Evolutionary conservation across 2,329 filamentous ascomycete species (phyloP).

Genomic region (Grosmannia huntii): DNA sequence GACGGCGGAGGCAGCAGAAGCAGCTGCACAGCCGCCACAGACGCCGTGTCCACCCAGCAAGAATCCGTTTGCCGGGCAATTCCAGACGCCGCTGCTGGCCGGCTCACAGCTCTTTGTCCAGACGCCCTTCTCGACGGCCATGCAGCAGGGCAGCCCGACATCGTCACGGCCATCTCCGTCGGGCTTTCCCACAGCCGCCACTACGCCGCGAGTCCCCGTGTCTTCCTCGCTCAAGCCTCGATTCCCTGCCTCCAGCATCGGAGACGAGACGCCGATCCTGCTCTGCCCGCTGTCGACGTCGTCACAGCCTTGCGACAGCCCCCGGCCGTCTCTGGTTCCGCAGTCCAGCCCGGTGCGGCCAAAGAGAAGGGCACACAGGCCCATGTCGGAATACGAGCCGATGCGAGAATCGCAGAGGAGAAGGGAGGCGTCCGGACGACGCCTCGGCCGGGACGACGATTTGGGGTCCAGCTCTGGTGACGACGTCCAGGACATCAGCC

Average conservation of each 20-base stretch:
- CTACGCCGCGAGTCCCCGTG: conserved; percentile 30
- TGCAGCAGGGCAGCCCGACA: conserved; percentile 38
- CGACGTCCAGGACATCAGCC: conserved; percentile 21
- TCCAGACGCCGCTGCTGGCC: conserved; percentile 21
- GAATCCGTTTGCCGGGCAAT: conserved; percentile 33
- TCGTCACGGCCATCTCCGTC: conserved; percentile 45
- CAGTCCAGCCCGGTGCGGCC: conserved; percentile 4
- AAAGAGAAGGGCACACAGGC: conserved; percentile 14
- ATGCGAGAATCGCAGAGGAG: conserved; percentile 34
- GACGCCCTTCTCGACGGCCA: conserved; percentile 40
- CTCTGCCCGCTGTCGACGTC: conserved; percentile 1
- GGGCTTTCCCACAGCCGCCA: conserved; percentile 27
- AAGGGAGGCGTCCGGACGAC: conserved; percentile 11
- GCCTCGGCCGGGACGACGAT: conserved; percentile 1
- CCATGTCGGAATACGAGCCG: conserved; percentile 29
- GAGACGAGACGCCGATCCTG: neutral
- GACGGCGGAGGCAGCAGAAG: neutral
- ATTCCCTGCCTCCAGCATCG: conserved; percentile 1
- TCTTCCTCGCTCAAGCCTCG: conserved; percentile 39
- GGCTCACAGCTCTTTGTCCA: conserved; percentile 41
- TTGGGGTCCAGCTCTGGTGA: conserved; percentile 14
- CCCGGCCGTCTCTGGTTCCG: neutral
- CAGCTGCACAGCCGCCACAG: conserved; percentile 21
- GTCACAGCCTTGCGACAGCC: conserved; percentile 1
- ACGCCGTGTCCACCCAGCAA: conserved; percentile 32